phyloP scores from a whole-genome alignment of 2,329 filamentous ascomycete genomes.

The Metarhizium sp. region DNA sequence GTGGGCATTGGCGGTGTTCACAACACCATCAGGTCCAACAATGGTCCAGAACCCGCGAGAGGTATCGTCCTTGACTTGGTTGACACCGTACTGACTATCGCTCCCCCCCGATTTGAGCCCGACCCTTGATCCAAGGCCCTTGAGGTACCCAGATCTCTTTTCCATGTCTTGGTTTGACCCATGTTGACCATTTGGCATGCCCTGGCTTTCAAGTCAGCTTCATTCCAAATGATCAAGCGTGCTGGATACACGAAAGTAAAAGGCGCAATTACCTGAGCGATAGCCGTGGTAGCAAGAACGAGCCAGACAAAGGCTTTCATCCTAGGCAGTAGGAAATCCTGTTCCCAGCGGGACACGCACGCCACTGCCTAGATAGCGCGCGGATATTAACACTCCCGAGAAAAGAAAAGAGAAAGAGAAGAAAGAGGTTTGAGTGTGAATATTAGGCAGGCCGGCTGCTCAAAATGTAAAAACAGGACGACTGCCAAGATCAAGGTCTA shows the following conservation, averaged over 20 bases:
- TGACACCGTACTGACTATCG: background rate
- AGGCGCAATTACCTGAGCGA: slow-evolving; percentile 10
- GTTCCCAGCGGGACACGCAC: background rate
- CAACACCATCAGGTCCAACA: background rate
- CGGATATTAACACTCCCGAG: background rate
- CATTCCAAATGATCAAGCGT: background rate
- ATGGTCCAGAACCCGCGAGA: background rate
- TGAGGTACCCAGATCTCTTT: background rate
- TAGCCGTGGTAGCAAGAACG: slow-evolving; percentile 10
- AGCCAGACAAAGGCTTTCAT: slow-evolving; percentile 13
- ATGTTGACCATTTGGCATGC: background rate
- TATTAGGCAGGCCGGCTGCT: background rate
- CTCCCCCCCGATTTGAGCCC: background rate
- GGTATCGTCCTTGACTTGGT: background rate
- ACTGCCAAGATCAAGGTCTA: background rate
- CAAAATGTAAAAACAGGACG: background rate
- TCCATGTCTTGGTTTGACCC: background rate
- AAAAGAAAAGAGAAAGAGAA: background rate
- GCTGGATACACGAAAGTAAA: background rate
- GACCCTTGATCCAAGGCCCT: background rate
- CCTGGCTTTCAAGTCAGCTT: background rate
- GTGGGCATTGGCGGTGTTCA: background rate
- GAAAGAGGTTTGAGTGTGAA: background rate
- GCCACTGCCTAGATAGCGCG: background rate
- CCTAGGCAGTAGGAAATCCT: background rate